Evolutionary conservation across 2,329 filamentous ascomycete genomes (phyloP), one percentile per base, ranked within the genome.

Genomic region (Xylaria sp.): DNA sequence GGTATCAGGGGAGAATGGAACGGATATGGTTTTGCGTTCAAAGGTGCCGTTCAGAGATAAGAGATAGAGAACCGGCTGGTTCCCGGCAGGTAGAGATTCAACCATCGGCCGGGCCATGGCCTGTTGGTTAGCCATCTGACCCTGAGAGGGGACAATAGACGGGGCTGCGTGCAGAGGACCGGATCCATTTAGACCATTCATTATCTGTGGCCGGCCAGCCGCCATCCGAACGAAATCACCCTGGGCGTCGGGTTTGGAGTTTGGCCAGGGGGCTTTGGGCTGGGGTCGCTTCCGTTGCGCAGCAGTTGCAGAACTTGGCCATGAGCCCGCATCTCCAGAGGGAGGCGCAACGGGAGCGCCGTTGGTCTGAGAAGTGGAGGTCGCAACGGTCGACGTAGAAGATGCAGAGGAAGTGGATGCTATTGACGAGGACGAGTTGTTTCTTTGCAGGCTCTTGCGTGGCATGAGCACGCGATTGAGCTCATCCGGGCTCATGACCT

Each of bases 41-140:
- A 99, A 99, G 0, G 95, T 98, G 66, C 93, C 93, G 77, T 99
- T 99, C 76, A 98, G 89, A 0, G 96, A 97, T 6, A 95, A 83
- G 5, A 99, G 87, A 69, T 94, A 93, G 48, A 97, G 86, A 25
- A 97, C 90, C 0, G 94, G 93, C 60, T 92, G 89, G 6, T 88
- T 87, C 65, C 91, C 89, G 81, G 85, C 80, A 83, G 90, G 79
- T 68, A 85, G 76, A 68, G 88, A 85, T 68, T 92, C 90, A 62
- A 85, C 81, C 78, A 90, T 86, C 71, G 93, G 90, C 70, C 94
- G 91, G 64, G 91, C 72, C 78, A 83, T 81, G 60, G 80, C 78
- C 69, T 83, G 84, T 66, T 84, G 84, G 15, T 77, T 67, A 41
- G 77, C 76, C 63, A 80, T 79, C 67, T 80, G 79, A 41, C 75